Conservation (phyloP, 2,329 filamentous ascomycete species). For the Tricladium varicosporioides region DNA sequence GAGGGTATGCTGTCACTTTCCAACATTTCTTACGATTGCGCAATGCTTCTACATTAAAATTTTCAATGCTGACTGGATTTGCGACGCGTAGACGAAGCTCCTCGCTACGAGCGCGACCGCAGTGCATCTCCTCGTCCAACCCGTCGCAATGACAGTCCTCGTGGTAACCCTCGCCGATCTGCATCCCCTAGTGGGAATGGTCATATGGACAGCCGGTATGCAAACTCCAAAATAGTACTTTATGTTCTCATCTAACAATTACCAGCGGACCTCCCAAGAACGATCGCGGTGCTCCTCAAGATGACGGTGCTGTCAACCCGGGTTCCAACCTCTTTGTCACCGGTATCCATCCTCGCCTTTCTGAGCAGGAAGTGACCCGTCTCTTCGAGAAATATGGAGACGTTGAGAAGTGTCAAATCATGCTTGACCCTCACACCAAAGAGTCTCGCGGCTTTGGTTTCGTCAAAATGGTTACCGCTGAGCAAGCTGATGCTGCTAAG, state of each 20-base stretch:
- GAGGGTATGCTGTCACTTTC: conserved; percentile 50
- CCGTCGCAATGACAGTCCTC: conserved; percentile 52
- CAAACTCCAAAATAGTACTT: conserved; percentile 1
- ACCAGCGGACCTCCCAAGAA: conserved; percentile 50
- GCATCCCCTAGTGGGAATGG: conserved; percentile 56
- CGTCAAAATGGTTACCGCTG: conserved; percentile 96
- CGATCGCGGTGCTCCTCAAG: conserved; percentile 49
- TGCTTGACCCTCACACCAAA: conserved; percentile 97
- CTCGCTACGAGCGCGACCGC: conserved; percentile 66
- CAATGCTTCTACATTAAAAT: neutral
- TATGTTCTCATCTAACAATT: conserved; percentile 7
- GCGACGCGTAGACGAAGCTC: conserved; percentile 53
- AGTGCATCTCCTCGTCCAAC: conserved; percentile 62
- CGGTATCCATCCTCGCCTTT: conserved; percentile 90
- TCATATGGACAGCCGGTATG: conserved; percentile 46
- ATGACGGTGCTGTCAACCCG: conserved; percentile 82
- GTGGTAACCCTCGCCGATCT: conserved; percentile 61
- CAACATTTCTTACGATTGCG: neutral
- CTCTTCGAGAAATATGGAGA: conserved; percentile 99
- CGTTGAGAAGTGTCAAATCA: conserved; percentile 99
- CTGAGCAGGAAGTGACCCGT: conserved; percentile 85
- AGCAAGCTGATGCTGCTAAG: conserved; percentile 95
- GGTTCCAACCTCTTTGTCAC: conserved; percentile 99
- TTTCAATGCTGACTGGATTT: conserved; percentile 20
- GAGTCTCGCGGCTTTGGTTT: conserved; percentile 99